Percentiles rank a stretch among this genome's conserved stretches.
Conservation (phyloP, 768 basidiomycete genomes). For the Jaapia argillacea region DNA sequence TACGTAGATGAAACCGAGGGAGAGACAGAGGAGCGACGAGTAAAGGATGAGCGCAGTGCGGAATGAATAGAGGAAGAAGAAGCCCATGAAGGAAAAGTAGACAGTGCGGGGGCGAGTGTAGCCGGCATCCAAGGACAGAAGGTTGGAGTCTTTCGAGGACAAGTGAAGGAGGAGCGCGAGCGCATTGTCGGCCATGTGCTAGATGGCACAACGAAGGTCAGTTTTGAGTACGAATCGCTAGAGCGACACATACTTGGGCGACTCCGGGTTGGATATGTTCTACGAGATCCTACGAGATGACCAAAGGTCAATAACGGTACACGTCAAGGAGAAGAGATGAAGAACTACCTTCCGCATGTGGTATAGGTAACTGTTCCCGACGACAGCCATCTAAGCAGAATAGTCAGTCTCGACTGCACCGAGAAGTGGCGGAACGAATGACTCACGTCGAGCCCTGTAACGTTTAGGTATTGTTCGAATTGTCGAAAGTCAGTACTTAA, state of each 20-base stretch:
- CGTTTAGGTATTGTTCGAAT: constrained; percentile 81
- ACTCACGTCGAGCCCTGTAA: constrained; percentile 84
- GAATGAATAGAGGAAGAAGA: constrained; percentile 69
- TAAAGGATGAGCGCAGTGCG: constrained; percentile 60
- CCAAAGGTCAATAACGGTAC: constrained; percentile 3
- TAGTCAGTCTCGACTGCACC: neutral
- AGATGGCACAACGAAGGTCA: too few species aligned
- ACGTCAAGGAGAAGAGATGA: neutral
- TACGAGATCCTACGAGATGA: constrained; percentile 48
- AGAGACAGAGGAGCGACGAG: constrained; percentile 33
- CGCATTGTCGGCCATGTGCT: constrained; percentile 88
- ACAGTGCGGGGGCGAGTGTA: constrained; percentile 52
- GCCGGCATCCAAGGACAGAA: constrained; percentile 50
- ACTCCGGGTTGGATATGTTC: constrained; percentile 82
- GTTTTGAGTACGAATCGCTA: too few species aligned
- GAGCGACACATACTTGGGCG: constrained; percentile 30
- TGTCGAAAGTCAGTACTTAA: constrained; percentile 90
- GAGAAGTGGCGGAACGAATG: neutral
- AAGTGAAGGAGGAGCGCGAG: constrained; percentile 72
- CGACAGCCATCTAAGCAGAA: constrained; percentile 64
- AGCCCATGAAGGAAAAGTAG: constrained; percentile 65
- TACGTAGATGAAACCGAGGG: constrained; percentile 32
- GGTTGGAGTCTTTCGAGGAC: constrained; percentile 55
- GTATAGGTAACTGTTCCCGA: constrained; percentile 89
- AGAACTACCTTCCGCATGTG: constrained; percentile 73